Evolutionary conservation across 1,139 yeast genomes (phyloP).

Genomic region (Entelexis paramagnoliae): DNA sequence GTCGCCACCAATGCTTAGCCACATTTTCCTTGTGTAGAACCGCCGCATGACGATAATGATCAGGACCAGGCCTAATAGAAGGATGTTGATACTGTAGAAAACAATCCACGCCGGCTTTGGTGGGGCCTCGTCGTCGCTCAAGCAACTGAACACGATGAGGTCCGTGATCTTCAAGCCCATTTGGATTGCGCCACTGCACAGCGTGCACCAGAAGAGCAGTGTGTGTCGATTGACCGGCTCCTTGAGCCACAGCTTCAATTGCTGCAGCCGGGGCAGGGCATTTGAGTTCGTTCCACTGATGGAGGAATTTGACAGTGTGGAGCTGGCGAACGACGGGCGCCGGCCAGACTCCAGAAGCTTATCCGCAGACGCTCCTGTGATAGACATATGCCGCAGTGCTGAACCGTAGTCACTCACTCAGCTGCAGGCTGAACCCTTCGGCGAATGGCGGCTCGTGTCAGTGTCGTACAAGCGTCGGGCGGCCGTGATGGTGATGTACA

Average conservation of each 20-base stretch:
- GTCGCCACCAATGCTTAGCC: constrained; percentile 2
- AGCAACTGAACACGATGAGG: constrained; percentile 14
- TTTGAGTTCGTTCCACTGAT: constrained; percentile 1
- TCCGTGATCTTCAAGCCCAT: constrained; percentile 17
- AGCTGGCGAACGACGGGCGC: constrained; percentile 9
- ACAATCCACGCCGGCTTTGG: constrained; percentile 17
- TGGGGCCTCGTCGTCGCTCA: constrained; percentile 10
- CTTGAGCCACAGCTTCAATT: constrained; percentile 4
- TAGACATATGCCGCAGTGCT: not conserved
- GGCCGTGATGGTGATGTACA: not conserved
- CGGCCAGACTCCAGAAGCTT: constrained; percentile 10
- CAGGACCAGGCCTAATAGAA: constrained; percentile 8
- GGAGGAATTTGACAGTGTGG: not conserved
- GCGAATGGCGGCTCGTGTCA: not conserved
- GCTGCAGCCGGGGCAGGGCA: constrained; percentile 16
- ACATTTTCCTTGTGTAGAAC: not conserved
- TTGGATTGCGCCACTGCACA: constrained; percentile 14
- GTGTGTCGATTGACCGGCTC: constrained; percentile 11
- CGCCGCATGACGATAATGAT: constrained; percentile 8
- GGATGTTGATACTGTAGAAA: constrained; percentile 15
- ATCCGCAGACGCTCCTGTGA: not conserved
- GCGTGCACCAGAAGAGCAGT: constrained; percentile 14
- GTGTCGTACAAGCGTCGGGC: not conserved
- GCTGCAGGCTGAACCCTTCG: not conserved
- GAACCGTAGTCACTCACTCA: constrained; percentile 3